phyloP scores from a whole-genome alignment of 176 grass and related monocot species.

The Zoysia japonica region DNA sequence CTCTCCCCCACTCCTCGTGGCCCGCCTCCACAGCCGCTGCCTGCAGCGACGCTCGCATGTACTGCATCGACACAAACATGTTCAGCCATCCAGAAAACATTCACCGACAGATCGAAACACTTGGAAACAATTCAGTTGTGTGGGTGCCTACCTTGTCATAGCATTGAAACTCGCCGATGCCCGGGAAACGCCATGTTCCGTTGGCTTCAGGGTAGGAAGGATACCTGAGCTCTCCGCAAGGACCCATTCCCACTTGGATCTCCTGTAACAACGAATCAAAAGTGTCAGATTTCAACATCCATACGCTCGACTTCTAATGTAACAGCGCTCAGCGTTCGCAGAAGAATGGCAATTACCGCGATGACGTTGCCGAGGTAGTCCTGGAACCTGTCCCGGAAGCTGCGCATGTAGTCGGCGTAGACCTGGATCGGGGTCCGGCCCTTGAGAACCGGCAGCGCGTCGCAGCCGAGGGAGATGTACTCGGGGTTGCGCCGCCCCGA shows the following conservation, averaged over 20 bases:
- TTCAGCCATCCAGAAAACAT: background rate
- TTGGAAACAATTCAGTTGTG: background rate
- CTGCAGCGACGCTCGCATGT: constrained; percentile 79
- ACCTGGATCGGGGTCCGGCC: constrained; percentile 92
- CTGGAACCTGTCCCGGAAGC: constrained; percentile 72
- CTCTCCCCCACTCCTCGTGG: constrained; percentile 67
- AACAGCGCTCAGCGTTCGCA: background rate
- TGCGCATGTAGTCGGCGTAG: constrained; percentile 93
- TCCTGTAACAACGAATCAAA: constrained; percentile 51
- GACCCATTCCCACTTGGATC: constrained; percentile 94
- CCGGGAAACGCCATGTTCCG: constrained; percentile 89
- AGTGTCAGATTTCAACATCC: background rate
- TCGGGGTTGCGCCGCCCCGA: constrained; percentile 86
- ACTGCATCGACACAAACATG: constrained; percentile 48
- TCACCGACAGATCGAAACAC: background rate
- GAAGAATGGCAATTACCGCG: constrained; percentile 45
- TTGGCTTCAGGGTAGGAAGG: constrained; percentile 96
- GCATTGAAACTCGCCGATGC: constrained; percentile 96
- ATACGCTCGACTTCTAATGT: background rate
- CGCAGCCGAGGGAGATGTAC: constrained; percentile 93
- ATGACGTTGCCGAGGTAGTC: constrained; percentile 74
- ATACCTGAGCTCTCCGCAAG: constrained; percentile 95
- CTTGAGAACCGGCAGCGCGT: constrained; percentile 70
- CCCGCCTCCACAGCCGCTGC: constrained; percentile 56
- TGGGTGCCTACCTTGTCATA: constrained; percentile 64